Conservation (phyloP, 768 basidiomycete genomes). For the Tulasnella sp. region DNA sequence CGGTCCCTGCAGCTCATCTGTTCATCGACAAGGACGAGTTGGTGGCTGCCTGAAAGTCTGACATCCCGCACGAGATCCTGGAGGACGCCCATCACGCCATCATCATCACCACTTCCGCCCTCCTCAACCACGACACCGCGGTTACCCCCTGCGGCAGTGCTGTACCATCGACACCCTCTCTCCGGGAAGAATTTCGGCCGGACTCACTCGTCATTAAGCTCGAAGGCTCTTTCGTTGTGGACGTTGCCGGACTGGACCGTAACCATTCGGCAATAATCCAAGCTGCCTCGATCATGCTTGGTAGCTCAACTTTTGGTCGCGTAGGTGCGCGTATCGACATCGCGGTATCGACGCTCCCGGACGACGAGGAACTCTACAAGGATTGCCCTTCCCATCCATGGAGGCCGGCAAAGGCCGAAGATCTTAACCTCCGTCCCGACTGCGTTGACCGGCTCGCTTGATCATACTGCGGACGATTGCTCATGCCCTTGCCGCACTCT, state of each 20-base stretch:
- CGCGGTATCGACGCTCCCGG: slow-evolving; percentile 56
- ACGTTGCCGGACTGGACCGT: slow-evolving; percentile 52
- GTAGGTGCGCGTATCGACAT: slow-evolving; percentile 86
- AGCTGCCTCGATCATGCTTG: not conserved
- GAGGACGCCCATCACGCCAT: not conserved
- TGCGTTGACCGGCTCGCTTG: too few relatives aligned
- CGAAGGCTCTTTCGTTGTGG: slow-evolving; percentile 66
- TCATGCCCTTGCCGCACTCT: too few relatives aligned
- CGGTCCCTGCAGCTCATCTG: not conserved
- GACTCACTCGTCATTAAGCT: slow-evolving; percentile 45
- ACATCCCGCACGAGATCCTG: too few relatives aligned
- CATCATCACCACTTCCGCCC: not conserved
- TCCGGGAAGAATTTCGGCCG: slow-evolving; percentile 53
- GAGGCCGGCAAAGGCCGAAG: too few relatives aligned
- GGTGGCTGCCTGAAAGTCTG: not conserved
- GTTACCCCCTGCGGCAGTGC: slow-evolving; percentile 23
- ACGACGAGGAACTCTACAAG: slow-evolving; percentile 76
- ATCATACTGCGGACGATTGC: too few relatives aligned
- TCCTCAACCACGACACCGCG: not conserved
- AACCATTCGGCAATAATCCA: slow-evolving; percentile 72
- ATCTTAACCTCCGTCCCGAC: not conserved
- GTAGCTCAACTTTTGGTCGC: not conserved
- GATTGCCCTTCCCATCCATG: too few relatives aligned
- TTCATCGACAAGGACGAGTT: not conserved
- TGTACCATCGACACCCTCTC: slow-evolving; percentile 27